phyloP scores from a whole-genome alignment of 495 filamentous ascomycete species.

The Delitschia confertaspora region DNA sequence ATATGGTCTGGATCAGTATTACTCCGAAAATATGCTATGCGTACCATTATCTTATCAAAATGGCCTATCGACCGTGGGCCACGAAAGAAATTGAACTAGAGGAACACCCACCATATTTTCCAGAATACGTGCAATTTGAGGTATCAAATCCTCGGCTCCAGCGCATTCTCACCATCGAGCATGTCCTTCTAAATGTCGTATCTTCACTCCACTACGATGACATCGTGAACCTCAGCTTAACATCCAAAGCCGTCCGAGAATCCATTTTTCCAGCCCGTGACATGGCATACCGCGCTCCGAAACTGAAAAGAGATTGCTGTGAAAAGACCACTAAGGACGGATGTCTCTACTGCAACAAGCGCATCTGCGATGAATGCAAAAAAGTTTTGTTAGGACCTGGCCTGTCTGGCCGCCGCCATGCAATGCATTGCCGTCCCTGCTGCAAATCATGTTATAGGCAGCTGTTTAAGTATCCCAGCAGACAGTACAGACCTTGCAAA shows the following conservation, averaged over 20 bases:
- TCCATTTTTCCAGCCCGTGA: constrained; percentile 18
- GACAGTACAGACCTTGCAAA: constrained; percentile 10
- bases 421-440: constrained; percentile 9
- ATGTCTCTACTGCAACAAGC: constrained; percentile 25
- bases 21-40: constrained; percentile 7
- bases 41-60: constrained; percentile 7
- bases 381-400: not conserved
- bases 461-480: not conserved
- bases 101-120: constrained; percentile 5
- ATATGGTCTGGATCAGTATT: not conserved
- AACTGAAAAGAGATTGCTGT: constrained; percentile 14
- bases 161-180: constrained; percentile 21
- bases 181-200: constrained; percentile 15
- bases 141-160: constrained; percentile 9
- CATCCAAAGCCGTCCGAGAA: constrained; percentile 18
- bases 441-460: constrained; percentile 13
- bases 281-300: constrained; percentile 10
- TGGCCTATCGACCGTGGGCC: not conserved
- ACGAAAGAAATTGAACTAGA: constrained; percentile 5
- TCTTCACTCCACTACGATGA: constrained; percentile 19
- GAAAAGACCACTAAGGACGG: constrained; percentile 3
- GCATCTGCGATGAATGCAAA: constrained; percentile 19
- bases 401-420: constrained; percentile 14
- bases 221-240: constrained; percentile 18
- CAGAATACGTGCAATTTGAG: constrained; percentile 4